Evolutionary conservation across 169 alveolate genomes (phyloP).

Genomic region (Eimeria zaria): DNA sequence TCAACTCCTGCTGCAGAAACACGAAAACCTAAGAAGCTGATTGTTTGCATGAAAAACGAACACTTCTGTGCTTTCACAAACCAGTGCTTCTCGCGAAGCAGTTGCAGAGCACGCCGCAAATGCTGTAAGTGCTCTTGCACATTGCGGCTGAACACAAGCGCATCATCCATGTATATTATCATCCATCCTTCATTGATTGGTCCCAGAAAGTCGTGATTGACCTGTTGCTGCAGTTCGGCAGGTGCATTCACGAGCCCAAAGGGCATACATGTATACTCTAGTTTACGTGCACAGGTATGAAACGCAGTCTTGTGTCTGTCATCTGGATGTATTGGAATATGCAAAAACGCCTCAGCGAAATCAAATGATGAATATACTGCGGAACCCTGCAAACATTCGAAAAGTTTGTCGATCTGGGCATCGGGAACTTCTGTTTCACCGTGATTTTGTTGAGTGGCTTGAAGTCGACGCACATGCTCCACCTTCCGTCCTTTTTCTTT

Average conservation of each 20-base stretch:
- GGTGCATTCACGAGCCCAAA: background rate
- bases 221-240: background rate
- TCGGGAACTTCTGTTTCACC: background rate
- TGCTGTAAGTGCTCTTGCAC: background rate
- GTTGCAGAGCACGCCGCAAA: background rate
- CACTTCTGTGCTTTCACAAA: background rate
- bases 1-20: no score
- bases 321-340: background rate
- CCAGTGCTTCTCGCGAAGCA: background rate
- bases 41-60: no score
- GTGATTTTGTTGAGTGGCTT: background rate
- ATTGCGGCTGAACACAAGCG: background rate
- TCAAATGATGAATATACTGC: background rate
- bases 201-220: background rate
- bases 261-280: background rate
- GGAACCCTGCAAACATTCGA: background rate
- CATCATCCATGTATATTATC: background rate
- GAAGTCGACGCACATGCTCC: background rate
- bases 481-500: background rate
- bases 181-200: background rate
- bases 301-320: background rate
- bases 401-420: background rate
- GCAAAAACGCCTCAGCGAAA: background rate
- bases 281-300: background rate
- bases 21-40: no score